Conservation (phyloP, 129 eudicot species). For the Pulicaria dysenterica region DNA sequence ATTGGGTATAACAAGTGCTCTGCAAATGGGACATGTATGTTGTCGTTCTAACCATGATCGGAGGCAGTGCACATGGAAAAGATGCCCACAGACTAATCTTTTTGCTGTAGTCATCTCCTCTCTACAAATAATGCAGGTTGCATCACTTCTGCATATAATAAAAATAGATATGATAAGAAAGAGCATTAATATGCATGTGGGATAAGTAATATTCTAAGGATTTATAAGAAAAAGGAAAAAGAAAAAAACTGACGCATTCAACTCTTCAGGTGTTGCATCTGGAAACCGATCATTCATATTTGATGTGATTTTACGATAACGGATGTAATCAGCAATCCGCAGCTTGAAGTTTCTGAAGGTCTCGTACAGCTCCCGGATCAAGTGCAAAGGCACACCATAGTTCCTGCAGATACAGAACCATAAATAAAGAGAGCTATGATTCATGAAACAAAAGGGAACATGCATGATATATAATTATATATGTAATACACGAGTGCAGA, state of each 20-base stretch:
- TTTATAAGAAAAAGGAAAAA: not conserved
- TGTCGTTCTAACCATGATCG: slow-evolving; percentile 99
- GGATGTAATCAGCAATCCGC: slow-evolving; percentile 94
- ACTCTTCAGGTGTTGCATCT: slow-evolving; percentile 96
- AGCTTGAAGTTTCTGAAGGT: slow-evolving; percentile 93
- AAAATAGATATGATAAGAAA: slow-evolving; percentile 14
- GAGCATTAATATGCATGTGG: not conserved
- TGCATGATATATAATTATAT: not conserved
- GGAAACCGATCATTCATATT: slow-evolving; percentile 99
- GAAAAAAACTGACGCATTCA: slow-evolving; percentile 55
- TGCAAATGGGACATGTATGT: slow-evolving; percentile 96
- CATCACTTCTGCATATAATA: slow-evolving; percentile 72
- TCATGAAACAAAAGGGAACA: not conserved
- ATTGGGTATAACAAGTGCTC: slow-evolving; percentile 90
- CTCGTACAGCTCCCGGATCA: slow-evolving; percentile 97
- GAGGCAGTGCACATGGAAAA: slow-evolving; percentile 97
- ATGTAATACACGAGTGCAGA: slow-evolving; percentile 2
- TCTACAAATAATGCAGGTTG: slow-evolving; percentile 97
- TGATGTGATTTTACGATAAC: slow-evolving; percentile 94
- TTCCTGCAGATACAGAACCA: slow-evolving; percentile 53
- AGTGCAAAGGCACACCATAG: slow-evolving; percentile 96
- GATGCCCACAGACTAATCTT: slow-evolving; percentile 89
- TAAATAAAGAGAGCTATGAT: slow-evolving; percentile 3
- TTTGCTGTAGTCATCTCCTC: slow-evolving; percentile 98
- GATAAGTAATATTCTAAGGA: not conserved